These are phyloP conservation scores for Vanrija sp. DNA, from an alignment of 1,284 basidiomycete species.

Conservation along the genomic window DNA sequence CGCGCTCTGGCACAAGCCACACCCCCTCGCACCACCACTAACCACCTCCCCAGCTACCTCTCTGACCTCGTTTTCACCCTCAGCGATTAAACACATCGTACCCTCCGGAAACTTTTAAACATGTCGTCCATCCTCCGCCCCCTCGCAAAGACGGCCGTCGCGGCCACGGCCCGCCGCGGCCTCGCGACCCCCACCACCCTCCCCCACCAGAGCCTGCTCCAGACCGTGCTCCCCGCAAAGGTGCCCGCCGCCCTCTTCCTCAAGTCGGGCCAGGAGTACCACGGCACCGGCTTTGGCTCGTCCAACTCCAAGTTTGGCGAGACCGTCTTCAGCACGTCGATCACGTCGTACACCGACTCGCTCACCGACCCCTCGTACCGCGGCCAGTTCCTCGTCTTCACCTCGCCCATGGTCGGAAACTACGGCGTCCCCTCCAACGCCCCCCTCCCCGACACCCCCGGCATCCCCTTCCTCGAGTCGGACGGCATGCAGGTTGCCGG, in stretches of 20 bases:
- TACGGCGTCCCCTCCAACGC: conserved; percentile 92
- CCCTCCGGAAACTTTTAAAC: background rate
- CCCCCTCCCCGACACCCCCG: conserved; percentile 70
- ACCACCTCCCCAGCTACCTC: conserved; percentile 36
- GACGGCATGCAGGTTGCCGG: conserved; percentile 84
- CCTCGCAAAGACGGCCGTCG: conserved; percentile 1
- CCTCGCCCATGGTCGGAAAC: conserved; percentile 96
- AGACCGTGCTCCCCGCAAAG: conserved; percentile 38
- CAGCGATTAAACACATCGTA: conserved; percentile 21
- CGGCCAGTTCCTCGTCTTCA: conserved; percentile 97
- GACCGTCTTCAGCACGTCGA: conserved; percentile 97
- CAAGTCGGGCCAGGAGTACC: conserved; percentile 88
- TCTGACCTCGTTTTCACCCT: conserved; percentile 47
- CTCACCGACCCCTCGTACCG: conserved; percentile 99
- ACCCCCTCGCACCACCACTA: background rate
- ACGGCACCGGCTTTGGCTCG: conserved; percentile 84
- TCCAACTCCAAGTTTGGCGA: conserved; percentile 87
- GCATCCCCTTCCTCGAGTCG: conserved; percentile 88
- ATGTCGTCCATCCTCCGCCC: conserved; percentile 21
- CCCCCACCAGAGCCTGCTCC: conserved; percentile 22
- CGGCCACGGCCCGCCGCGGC: conserved; percentile 11
- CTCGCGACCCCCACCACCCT: conserved; percentile 20
- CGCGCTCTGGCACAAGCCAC: too few relatives aligned
- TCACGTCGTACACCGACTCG: conserved; percentile 98
- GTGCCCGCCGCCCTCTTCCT: conserved; percentile 84